phyloP scores from a whole-genome alignment of 2,329 filamentous ascomycete species.

The Gremmenia infestans region DNA sequence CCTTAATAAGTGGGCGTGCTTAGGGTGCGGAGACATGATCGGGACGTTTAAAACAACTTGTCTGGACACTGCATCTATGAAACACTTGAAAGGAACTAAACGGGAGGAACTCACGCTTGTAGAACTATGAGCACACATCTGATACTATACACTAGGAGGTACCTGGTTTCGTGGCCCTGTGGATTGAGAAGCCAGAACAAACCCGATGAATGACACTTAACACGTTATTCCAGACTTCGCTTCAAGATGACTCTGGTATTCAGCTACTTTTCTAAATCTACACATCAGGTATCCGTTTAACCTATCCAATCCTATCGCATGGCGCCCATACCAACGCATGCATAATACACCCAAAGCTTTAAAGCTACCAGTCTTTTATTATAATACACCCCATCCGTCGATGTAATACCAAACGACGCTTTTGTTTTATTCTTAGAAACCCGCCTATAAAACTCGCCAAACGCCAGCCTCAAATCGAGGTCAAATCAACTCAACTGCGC shows the following conservation, averaged over 20 bases:
- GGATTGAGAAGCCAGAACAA: too few relatives aligned
- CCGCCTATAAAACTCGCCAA: background rate
- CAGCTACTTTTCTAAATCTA: background rate
- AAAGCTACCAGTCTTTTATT: background rate
- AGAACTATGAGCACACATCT: too few relatives aligned
- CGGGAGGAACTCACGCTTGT: background rate
- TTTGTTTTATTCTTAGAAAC: background rate
- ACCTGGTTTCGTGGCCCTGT: too few relatives aligned
- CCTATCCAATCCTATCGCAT: background rate
- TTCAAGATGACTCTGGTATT: too few relatives aligned
- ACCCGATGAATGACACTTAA: too few relatives aligned
- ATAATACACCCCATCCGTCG: background rate
- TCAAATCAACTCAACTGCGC: background rate
- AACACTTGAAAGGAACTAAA: background rate
- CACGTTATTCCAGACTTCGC: too few relatives aligned
- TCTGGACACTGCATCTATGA: background rate
- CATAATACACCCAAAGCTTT: background rate
- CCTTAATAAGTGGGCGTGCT: too few relatives aligned
- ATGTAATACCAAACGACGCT: background rate
- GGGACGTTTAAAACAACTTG: background rate
- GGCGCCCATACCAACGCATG: background rate
- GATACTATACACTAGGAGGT: too few relatives aligned
- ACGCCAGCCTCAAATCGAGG: background rate
- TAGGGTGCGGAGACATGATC: too few relatives aligned
- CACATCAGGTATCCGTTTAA: background rate